Conservation (phyloP, 352 stramenopile genomes). For the Phytophthora melonis region DNA sequence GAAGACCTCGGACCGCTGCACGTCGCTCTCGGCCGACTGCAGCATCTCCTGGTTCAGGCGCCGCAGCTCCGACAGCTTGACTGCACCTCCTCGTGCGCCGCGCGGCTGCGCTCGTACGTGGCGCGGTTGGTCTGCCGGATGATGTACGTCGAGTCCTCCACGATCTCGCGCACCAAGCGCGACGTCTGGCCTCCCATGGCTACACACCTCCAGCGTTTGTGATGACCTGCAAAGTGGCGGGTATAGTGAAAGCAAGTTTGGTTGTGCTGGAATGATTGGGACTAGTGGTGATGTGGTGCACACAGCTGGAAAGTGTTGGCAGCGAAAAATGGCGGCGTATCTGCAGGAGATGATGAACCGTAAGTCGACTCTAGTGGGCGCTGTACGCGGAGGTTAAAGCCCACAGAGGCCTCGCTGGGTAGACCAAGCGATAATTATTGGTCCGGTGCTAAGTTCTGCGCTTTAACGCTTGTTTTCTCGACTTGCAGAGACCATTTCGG, state of each 20-base stretch:
- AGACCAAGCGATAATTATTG: background rate
- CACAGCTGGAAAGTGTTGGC: constrained; percentile 2
- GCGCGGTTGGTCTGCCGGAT: constrained; percentile 76
- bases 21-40: constrained; percentile 62
- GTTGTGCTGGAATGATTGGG: constrained; percentile 5
- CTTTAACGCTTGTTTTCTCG: constrained; percentile 8
- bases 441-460: background rate
- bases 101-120: constrained; percentile 73
- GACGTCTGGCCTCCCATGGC: constrained; percentile 83
- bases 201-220: background rate
- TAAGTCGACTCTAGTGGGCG: constrained; percentile 45
- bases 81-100: constrained; percentile 63
- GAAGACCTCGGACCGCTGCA: constrained; percentile 65
- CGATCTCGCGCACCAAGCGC: constrained; percentile 80
- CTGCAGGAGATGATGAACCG: constrained; percentile 86
- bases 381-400: background rate
- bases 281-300: constrained; percentile 13
- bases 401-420: background rate
- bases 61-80: constrained; percentile 69
- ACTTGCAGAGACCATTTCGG: constrained; percentile 86
- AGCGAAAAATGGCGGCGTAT: constrained; percentile 76
- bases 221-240: background rate
- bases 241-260: constrained; percentile 5
- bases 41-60: constrained; percentile 68
- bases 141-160: constrained; percentile 85